Evolutionary conservation across 805 yeast genomes (phyloP).

Genomic region (Tetrapisispora fleetii): DNA sequence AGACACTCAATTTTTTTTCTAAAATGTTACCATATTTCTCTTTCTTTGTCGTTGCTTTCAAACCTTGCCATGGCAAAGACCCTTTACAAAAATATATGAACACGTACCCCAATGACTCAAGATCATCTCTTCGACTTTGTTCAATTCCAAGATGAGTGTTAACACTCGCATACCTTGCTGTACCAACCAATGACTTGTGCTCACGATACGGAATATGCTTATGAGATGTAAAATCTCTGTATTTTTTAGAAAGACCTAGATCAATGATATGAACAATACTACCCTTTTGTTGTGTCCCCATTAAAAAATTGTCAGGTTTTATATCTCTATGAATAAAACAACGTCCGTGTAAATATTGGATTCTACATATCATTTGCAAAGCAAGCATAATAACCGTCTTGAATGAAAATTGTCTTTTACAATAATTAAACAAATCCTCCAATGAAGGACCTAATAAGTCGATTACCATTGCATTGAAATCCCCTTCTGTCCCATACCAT

Average conservation of each 20-base stretch:
- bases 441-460: conserved; percentile 91
- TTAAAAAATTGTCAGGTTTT: conserved; percentile 75
- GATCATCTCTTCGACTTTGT: conserved; percentile 92
- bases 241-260: conserved; percentile 89
- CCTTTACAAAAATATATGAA: conserved; percentile 92
- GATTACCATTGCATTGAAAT: conserved; percentile 93
- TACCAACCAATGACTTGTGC: conserved; percentile 92
- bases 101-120: conserved; percentile 91
- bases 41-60: conserved; percentile 92
- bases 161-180: conserved; percentile 92
- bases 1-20: conserved; percentile 88
- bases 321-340: conserved; percentile 82
- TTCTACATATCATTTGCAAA: conserved; percentile 87
- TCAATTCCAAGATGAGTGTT: conserved; percentile 96
- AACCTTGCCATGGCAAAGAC: conserved; percentile 96
- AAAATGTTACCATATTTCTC: conserved; percentile 94
- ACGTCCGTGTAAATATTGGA: conserved; percentile 91
- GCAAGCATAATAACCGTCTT: conserved; percentile 90
- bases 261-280: conserved; percentile 90
- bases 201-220: conserved; percentile 93
- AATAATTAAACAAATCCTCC: conserved; percentile 92
- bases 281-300: conserved; percentile 91
- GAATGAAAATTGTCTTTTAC: conserved; percentile 85
- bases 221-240: conserved; percentile 87
- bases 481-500: conserved; percentile 96